Evolutionary conservation across 192 early-diverging fungal species (phyloP), one percentile per base, ranked within the genome.

Genomic region (Coemansia sp.): DNA sequence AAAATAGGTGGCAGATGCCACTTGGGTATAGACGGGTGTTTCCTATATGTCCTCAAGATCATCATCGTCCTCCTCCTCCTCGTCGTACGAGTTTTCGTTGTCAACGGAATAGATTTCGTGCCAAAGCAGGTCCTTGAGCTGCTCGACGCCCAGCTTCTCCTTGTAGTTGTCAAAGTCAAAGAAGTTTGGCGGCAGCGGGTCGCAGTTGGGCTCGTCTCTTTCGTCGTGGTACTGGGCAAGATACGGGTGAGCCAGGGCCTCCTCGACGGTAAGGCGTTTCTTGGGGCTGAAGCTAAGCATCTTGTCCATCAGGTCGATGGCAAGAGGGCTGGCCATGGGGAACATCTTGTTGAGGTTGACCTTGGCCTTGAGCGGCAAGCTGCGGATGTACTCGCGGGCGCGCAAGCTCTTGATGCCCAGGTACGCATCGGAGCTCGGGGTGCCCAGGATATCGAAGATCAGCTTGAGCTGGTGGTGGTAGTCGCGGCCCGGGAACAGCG

Each of bases 381-480:
- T 87, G 49, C 91, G 89, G 62, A 99, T 91, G 73, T 95, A 95
- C 58, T 94, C 92, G 63, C 96, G 88, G 15, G 95, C 95, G 80
- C 90, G 86, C 62, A 82, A 73, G 69, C 87, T 89, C 71, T 89
- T 91, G 76, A 91, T 91, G 32, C 87, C 89, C 69, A 89, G 85
- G 69, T 87, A 95, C 67, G 83, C 93, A 67, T 86, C 92, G 83
- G 87, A 95, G 74, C 84, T 92, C n/a, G 98, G 98, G 49, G 98
- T 99, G 35, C 98, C 98, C 45, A 98, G 82, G 15, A 99, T 85
- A 56, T 97, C 93, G 62, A 98, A 88, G 52, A 99, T 98, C 56
- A 95, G 86, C 66, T 93, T 90, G 29, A 99, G 81, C 84, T 99
- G 98, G 66, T 98, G 91, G 66, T 98, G 92, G 80, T 99, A 92